Evolutionary conservation across 2,329 filamentous ascomycete genomes (phyloP).

Genomic region (Mollisia scopiformis): DNA sequence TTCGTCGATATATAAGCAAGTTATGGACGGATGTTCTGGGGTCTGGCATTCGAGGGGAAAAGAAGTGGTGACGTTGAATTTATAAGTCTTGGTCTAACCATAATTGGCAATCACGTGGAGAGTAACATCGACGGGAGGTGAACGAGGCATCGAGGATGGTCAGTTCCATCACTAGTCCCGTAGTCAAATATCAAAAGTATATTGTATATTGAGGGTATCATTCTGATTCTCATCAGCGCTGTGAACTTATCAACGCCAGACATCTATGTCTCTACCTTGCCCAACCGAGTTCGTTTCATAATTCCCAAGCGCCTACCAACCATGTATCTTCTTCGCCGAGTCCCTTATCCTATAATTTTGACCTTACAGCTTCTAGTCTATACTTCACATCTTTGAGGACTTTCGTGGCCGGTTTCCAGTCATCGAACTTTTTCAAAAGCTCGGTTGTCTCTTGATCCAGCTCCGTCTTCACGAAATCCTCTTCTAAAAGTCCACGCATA

Average conservation of each 20-base stretch:
- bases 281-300: not conserved
- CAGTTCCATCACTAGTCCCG: not conserved
- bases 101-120: not conserved
- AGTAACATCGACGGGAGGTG: too few relatives aligned
- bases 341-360: conserved; percentile 59
- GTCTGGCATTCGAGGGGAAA: not conserved
- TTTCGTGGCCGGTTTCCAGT: conserved; percentile 90
- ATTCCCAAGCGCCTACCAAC: not conserved
- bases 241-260: not conserved
- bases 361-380: conserved; percentile 86
- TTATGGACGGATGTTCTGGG: too few relatives aligned
- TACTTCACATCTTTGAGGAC: conserved; percentile 96
- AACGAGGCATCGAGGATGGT: too few relatives aligned
- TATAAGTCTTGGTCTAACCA: not conserved
- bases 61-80: not conserved
- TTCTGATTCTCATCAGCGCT: not conserved
- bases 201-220: not conserved
- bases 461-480: conserved; percentile 85
- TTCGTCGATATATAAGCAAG: too few relatives aligned
- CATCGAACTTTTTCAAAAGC: conserved; percentile 85
- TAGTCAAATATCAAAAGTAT: too few relatives aligned
- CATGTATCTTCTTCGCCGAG: not conserved
- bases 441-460: conserved; percentile 76
- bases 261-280: not conserved
- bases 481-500: conserved; percentile 90